Base-by-base conservation (phyloP, 192 early-diverging fungal species). In the Allomyces macrogynus region DNA sequence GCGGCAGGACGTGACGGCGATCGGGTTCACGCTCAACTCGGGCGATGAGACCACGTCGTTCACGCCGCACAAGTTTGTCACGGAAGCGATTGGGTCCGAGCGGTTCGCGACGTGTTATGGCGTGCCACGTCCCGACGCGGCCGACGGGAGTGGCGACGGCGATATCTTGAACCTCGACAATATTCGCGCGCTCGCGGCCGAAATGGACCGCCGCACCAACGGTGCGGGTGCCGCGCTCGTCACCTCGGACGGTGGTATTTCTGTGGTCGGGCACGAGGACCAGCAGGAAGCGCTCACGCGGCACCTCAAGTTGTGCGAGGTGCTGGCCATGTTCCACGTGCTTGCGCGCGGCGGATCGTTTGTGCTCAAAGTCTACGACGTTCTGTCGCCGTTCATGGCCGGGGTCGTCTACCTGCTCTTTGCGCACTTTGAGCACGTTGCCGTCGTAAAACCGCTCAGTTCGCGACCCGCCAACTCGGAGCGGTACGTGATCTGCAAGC, bases 351-450 rank as follows among this genome's bases (percentile, higher is more conserved):
- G 78, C 23, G 88, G 88, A 1, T 77, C 79, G 61, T 85, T 86
- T 69, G 78, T 87, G 23, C 75, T 87, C 73, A 89, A 90, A 67
- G 69, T 85, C 11, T 90, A 88, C 77, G 88, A 90, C 54, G 75
- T 84, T 18, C 76, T 81, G n/a, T 72, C 76, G 11, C 81, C 81
- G 9, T 85, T 85, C 60, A 86, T 78, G 1, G 80, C 77, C 23
- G 76, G 81, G 11, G 64, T 89, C 10, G 68, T 90, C 10, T 88
- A 86, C 79, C 70, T 90, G 24, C 71, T 90, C 24, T 82, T 78
- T 64, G 77, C 76, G 20, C 66, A 71, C 49, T 90, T 90, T 73
- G 73, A 80, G 23, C 72, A 73, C 60, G 74, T 88, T 24, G 79
- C 84, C 43, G 76, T 90, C 23, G 70, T 84, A 10, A 89, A 90